Base-by-base conservation (phyloP, 106 monocot species). In the Apostasia ramifera region DNA sequence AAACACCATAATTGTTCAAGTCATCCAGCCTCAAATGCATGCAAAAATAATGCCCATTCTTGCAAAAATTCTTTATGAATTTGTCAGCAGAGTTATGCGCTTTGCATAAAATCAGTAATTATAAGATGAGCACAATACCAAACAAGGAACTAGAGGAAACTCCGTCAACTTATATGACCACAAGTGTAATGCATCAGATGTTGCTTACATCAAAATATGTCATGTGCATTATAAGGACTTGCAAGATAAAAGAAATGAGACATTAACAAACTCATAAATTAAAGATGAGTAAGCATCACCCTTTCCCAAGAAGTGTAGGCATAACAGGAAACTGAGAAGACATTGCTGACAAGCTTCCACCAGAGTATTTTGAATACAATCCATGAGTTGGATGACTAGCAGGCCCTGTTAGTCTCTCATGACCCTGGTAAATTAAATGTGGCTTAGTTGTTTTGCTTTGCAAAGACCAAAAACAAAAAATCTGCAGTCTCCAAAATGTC, bases 271-370 rank as follows among this genome's bases (percentile, higher is more conserved):
- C 26, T 26, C 26, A 26, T 26, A 26, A 26, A 26, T 26, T 26
- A 26, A 26, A 26, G 37, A 58, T 53, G 8, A 70, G 64, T 37
- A 8, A 74, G 58, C 4, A 67, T 77, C 39, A 88, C 88, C 88
- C 88, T 88, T 88, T 88, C 57, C 88, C 84, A 56, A 82, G 44
- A 76, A 84, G 53, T 71, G 77, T 44, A 55, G 86, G 77, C 64
- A 74, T 71, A 46, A 55, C 46, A 55, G 69, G 40, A 38, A 75
- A 41, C 57, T 82, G 79, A 38, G 66, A 26, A 76, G 78, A 66
- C 63, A 61, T 14, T 43, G 37, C 51, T 26, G 80, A 56, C 61
- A 64, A 67, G 43, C 66, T 76, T 55, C 66, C 77, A 67, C 57
- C 13, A 11, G 74, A 12, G 62, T 79, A 81, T 53, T 59, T 84